Conservation (phyloP, 345 rosid species). For the Hibiscus mutabilis region DNA sequence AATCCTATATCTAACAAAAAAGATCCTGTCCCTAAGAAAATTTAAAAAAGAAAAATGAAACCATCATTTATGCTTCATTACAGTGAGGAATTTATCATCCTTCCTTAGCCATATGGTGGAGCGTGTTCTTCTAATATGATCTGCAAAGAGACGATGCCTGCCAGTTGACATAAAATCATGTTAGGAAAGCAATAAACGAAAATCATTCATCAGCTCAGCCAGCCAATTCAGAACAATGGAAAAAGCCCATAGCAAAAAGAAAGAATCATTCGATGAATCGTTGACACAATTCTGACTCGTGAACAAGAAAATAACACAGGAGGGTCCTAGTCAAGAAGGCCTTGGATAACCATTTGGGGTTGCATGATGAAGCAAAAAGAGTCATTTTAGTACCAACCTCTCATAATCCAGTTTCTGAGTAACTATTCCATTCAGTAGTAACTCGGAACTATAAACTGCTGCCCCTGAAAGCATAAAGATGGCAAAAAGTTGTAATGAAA, state of each 20-base stretch:
- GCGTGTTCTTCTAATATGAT: slow-evolving; percentile 63
- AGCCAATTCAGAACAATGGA: not conserved
- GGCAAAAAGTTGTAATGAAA: not conserved
- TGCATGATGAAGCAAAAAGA: not conserved
- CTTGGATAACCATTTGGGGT: not conserved
- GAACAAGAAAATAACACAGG: no score
- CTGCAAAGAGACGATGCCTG: slow-evolving; percentile 70
- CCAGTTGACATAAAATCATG: not conserved
- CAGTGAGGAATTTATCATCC: slow-evolving; percentile 39
- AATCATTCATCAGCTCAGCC: not conserved
- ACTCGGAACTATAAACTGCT: slow-evolving; percentile 76
- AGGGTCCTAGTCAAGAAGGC: no score
- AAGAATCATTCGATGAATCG: not conserved
- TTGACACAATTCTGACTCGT: not conserved
- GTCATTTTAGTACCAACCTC: slow-evolving; percentile 39
- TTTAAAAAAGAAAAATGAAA: not conserved
- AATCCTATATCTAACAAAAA: not conserved
- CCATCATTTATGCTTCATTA: slow-evolving; percentile 23
- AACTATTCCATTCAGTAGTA: slow-evolving; percentile 78
- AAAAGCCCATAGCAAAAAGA: not conserved
- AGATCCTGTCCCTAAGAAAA: not conserved
- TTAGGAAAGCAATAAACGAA: not conserved
- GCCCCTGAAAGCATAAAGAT: slow-evolving; percentile 40
- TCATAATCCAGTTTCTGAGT: slow-evolving; percentile 79
- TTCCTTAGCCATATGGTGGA: slow-evolving; percentile 66